Evolutionary conservation across 768 basidiomycete genomes (phyloP).

Genomic region (Tricholoma sp.): DNA sequence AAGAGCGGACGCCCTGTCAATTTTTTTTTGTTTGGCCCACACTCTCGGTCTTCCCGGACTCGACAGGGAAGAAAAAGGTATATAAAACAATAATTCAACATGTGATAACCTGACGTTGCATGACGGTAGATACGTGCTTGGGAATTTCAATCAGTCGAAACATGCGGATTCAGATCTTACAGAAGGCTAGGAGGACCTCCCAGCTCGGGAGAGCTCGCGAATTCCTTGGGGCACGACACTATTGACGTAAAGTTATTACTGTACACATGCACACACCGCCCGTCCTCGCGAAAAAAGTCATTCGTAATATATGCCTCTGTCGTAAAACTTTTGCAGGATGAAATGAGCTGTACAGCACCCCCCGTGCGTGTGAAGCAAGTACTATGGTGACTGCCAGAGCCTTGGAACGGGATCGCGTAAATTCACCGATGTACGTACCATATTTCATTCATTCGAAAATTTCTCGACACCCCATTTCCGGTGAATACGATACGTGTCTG

Average conservation of each 20-base stretch:
- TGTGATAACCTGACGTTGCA: background rate
- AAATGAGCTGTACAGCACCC: background rate
- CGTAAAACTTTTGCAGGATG: background rate
- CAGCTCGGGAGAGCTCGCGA: background rate
- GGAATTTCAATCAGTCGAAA: background rate
- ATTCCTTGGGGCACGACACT: background rate
- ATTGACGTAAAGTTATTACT: background rate
- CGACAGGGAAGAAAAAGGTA: background rate
- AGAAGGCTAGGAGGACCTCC: background rate
- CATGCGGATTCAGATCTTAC: background rate
- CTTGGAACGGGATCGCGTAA: background rate
- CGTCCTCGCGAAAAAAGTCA: background rate
- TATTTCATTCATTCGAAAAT: background rate
- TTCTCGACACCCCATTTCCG: background rate
- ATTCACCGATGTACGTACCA: background rate
- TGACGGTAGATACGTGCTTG: background rate
- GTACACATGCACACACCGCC: background rate
- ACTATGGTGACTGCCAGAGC: background rate
- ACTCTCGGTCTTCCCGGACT: background rate
- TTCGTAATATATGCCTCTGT: background rate
- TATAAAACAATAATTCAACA: background rate
- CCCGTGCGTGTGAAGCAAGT: background rate
- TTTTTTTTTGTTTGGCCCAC: background rate
- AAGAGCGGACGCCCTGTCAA: background rate
- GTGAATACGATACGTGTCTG: background rate